phyloP scores from a whole-genome alignment of 805 yeast species.

The Kuraishia molischiana region DNA sequence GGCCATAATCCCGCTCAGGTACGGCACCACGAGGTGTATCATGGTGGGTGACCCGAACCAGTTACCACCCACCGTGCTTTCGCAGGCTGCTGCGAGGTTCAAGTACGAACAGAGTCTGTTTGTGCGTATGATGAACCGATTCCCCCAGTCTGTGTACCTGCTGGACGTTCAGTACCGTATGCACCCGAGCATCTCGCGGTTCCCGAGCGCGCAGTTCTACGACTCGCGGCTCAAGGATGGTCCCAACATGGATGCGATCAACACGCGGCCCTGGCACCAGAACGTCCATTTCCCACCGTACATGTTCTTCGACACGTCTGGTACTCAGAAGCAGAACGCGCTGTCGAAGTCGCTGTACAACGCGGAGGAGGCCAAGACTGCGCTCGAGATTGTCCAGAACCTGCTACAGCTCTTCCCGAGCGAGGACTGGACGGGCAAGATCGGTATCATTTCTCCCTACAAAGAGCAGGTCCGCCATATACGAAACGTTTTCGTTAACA shows the following conservation, averaged over 20 bases:
- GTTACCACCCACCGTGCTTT: conserved; percentile 91
- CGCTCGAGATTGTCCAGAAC: conserved; percentile 52
- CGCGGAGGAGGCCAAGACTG: conserved; percentile 59
- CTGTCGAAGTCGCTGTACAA: conserved; percentile 67
- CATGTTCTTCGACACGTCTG: conserved; percentile 59
- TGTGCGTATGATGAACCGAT: conserved; percentile 78
- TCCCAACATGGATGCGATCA: conserved; percentile 50
- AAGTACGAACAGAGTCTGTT: conserved; percentile 87
- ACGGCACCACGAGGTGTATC: conserved; percentile 83
- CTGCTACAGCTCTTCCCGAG: conserved; percentile 39
- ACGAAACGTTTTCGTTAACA: conserved; percentile 42
- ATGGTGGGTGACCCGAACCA: conserved; percentile 99
- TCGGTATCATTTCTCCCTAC: conserved; percentile 93
- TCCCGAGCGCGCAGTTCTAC: conserved; percentile 84
- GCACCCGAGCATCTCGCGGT: conserved; percentile 86
- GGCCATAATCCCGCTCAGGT: conserved; percentile 82
- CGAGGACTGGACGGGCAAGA: conserved; percentile 52
- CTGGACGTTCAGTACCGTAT: conserved; percentile 92
- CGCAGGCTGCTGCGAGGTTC: conserved; percentile 72
- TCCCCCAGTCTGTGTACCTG: conserved; percentile 53
- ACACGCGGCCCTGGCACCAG: conserved; percentile 69
- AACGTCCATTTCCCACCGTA: conserved; percentile 57
- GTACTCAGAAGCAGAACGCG: conserved; percentile 55
- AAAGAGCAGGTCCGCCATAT: conserved; percentile 71
- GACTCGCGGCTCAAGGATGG: conserved; percentile 69